Evolutionary conservation across 2,329 filamentous ascomycete genomes (phyloP), one percentile per base, ranked within the genome.

Genomic region (Simplicillium aogashimaense): DNA sequence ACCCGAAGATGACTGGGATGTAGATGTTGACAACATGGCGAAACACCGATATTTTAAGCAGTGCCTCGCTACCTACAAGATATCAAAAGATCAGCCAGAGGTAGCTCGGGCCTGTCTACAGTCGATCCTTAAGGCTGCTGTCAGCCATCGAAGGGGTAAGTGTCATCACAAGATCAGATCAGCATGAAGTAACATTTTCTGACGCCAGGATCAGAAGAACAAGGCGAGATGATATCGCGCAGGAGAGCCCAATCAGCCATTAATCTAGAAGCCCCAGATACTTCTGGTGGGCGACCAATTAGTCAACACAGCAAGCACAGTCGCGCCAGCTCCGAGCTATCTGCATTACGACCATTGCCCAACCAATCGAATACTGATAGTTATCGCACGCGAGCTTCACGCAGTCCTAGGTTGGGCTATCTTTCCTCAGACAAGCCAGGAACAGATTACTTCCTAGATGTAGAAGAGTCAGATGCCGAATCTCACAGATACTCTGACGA

Each of bases 71-170:
- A 78, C 82, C 40, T 83, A 87, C 56, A 82, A 84, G 55, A 82
- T 84, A 20, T 86, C 86, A 6, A 66, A 74, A 34, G 76, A 78
- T 42, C 76, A 75, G 29, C 76, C 83, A 5, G 83, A 88, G 51
- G 82, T 76, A 46, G 80, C 86, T 49, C 81, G 83, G 54, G 74
- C 78, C 52, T 89, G 85, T 55, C 72, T 97, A 34, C 81, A 82
- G 37, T 72, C 81, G 17, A 81, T 95, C 47, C 63, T 95, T 42
- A 75, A 79, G 53, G 78, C 79, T 30, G 77, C 89, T 30, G 74
- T 92, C 48, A 64, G 74, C 37, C 72, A 72, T 51, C 74, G 76
- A 60, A 73, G 74, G 67, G 82, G 86, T 90, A 64, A 70, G 77
- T 25, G 9, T 9, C 9, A 6, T 70, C 33, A 28, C 31, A n/a